phyloP scores from a whole-genome alignment of 257 asterid species.

The Capsicum pubescens region DNA sequence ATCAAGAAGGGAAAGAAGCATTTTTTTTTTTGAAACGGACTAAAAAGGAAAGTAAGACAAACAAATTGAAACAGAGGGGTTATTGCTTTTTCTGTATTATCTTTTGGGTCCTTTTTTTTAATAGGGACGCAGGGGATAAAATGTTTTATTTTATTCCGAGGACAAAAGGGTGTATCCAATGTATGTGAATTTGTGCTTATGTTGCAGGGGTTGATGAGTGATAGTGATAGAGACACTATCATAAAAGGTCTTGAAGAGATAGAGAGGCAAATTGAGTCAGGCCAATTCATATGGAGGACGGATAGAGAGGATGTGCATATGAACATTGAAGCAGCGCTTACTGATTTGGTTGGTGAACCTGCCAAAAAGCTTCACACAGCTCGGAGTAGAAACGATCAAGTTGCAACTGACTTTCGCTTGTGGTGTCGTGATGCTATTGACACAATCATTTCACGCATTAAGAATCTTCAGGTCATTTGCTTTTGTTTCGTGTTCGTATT shows the following conservation, averaged over 20 bases:
- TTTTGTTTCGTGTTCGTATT: background rate
- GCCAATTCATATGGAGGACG: conserved; percentile 85
- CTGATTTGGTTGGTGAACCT: conserved; percentile 93
- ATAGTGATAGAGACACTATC: conserved; percentile 67
- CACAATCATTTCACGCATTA: conserved; percentile 54
- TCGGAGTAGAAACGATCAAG: conserved; percentile 95
- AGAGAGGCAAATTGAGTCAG: conserved; percentile 73
- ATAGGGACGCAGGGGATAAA: background rate
- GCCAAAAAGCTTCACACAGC: conserved; percentile 99
- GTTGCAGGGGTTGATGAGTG: conserved; percentile 79
- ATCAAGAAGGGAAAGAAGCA: too few species aligned
- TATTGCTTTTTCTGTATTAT: too few species aligned
- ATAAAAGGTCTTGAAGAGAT: conserved; percentile 75
- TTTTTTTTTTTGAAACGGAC: too few species aligned
- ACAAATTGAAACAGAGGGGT: too few species aligned
- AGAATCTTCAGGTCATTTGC: conserved; percentile 72
- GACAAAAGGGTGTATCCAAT: background rate
- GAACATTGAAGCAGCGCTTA: conserved; percentile 97
- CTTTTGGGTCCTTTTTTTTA: too few species aligned
- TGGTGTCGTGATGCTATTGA: conserved; percentile 96
- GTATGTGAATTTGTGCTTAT: conserved; percentile 21
- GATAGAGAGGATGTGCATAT: conserved; percentile 99
- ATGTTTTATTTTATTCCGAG: background rate
- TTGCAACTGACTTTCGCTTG: conserved; percentile 87
- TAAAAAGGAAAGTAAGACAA: too few species aligned